Evolutionary conservation across 1,139 yeast species (phyloP), one percentile per base, ranked within the genome.

Genomic region (Scheffersomyces parashehatae): DNA sequence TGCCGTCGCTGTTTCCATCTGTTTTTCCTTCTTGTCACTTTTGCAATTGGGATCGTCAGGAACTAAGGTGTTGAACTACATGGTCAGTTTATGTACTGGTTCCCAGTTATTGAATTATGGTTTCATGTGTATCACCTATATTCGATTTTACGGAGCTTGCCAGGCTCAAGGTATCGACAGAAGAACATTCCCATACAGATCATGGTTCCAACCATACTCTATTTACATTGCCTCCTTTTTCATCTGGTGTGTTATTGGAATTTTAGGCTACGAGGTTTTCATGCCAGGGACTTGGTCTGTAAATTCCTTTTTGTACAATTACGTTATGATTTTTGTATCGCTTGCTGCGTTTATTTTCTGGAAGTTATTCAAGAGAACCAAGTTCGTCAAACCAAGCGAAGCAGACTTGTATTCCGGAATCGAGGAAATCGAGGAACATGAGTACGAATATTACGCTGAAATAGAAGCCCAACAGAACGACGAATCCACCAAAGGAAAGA

Each of bases 71-170:
- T 74, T 88, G 54, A 77, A 77, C 56, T 88, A 91, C 85, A 76
- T 88, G 62, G 83, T 87, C 43, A 83, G 81, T 54, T 69, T 88
- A 52, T 85, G 86, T 54, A 88, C 96, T 1, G 88, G 91, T 1
- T 84, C 91, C 2, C 93, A 87, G 63, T 69, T 88, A 52, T 79
- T 88, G 56, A 87, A 85, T 60, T 87, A 83, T 56, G 77, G 79
- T 36, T 73, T 81, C 51, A 81, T 88, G 74, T 68, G 81, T 46
- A 59, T 82, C 34, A 83, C 85, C 3, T 88, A 85, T 46, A 53
- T 70, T 43, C 59, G 65, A 48, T 88, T 88, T 65, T 77, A 79
- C 63, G 69, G 75, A 41, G 93, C 91, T 2, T 73, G 80, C 52
- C 60, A 70, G 36, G 81, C 75, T 1, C 73, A 57, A 48, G 67